A percentile compares a stretch with the other conserved stretches of the same genome.
phyloP scores from a whole-genome alignment of 768 basidiomycete genomes.

The Pleurotus cornucopiae region DNA sequence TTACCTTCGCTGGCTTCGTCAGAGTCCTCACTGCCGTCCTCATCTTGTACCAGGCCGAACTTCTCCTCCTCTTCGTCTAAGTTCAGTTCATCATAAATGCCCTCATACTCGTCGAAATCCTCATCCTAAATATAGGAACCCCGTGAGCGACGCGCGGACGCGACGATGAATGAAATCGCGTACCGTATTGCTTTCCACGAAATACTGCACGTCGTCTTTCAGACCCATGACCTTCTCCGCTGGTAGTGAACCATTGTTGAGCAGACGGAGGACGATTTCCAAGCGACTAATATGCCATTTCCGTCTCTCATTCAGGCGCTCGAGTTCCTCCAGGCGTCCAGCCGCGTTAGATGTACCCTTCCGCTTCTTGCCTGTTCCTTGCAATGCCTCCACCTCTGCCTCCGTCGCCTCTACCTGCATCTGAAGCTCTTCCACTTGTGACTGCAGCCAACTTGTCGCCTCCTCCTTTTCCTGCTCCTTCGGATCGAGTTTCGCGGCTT shows the following conservation, averaged over 20 bases:
- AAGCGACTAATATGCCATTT: slow-evolving; percentile 93
- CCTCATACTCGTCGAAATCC: slow-evolving; percentile 95
- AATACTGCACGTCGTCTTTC: slow-evolving; percentile 95
- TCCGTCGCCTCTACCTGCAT: slow-evolving; percentile 93
- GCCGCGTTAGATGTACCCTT: slow-evolving; percentile 61
- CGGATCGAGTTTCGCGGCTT: slow-evolving; percentile 91
- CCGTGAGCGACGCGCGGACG: too few species aligned
- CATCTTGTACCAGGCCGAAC: slow-evolving; percentile 75
- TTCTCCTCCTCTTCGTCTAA: slow-evolving; percentile 97
- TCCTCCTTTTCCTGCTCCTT: slow-evolving; percentile 97
- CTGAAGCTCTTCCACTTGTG: slow-evolving; percentile 85
- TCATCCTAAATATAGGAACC: slow-evolving; percentile 63
- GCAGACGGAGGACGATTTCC: slow-evolving; percentile 87
- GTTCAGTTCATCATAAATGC: slow-evolving; percentile 96
- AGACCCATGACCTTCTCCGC: slow-evolving; percentile 77
- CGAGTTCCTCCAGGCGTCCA: slow-evolving; percentile 79
- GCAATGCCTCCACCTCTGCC: slow-evolving; percentile 88
- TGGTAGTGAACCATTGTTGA: slow-evolving; percentile 89
- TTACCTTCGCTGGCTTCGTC: slow-evolving; percentile 72
- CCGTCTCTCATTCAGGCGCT: slow-evolving; percentile 85
- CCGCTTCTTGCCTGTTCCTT: slow-evolving; percentile 81
- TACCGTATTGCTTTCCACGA: slow-evolving; percentile 93
- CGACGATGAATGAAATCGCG: slow-evolving; percentile 28
- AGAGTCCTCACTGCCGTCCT: slow-evolving; percentile 76
- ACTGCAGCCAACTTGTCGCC: slow-evolving; percentile 80